Evolutionary conservation across 345 rosid species (phyloP), one percentile per base, ranked within the genome.

Genomic region (Linum lewisii): DNA sequence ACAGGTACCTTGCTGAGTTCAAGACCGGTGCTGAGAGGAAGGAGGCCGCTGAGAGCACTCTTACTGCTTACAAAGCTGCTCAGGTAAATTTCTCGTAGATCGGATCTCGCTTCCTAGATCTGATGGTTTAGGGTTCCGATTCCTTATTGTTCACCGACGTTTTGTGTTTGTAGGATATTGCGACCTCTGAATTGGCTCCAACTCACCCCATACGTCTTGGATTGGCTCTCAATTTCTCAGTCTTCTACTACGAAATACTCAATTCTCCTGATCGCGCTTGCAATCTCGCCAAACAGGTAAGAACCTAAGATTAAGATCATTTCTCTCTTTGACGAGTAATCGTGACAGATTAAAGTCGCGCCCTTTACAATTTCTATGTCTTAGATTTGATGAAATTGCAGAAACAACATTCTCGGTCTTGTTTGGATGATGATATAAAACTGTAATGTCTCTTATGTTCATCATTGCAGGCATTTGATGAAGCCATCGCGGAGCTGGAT

Each of bases 251-350:
- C 52, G 96, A 88, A 79, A 88, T 91, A 61, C 79, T 91, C 63
- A 91, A 86, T 62, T 85, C 98, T 78, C 91, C 95, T 20, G 95
- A 88, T 60, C 95, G 94, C 26, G 98, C 98, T 55, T 91, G 98
- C 82, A 84, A 44, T 77, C 87, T 91, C 21, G 95, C 96, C 56
- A 91, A 88, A 60, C 95, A 91, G 90, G 98, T 91, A 3, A 22
- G 45, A 11, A n/a, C n/a, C n/a, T n/a, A n/a, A n/a, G n/a, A n/a
- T n/a, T n/a, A n/a, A n/a, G n/a, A n/a, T n/a, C n/a, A n/a, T n/a
- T n/a, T n/a, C n/a, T n/a, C n/a, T n/a, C 0, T 6, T 54, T 6
- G 38, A 34, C 38, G 6, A 19, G 32, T n/a, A n/a, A n/a, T n/a
- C n/a, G n/a, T n/a, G n/a, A n/a, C 51, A 24, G 9, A 50, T 14